Evolutionary conservation across 2,329 filamentous ascomycete genomes (phyloP), one percentile per base, ranked within the genome.

Genomic region (Sporothrix brasiliensis): DNA sequence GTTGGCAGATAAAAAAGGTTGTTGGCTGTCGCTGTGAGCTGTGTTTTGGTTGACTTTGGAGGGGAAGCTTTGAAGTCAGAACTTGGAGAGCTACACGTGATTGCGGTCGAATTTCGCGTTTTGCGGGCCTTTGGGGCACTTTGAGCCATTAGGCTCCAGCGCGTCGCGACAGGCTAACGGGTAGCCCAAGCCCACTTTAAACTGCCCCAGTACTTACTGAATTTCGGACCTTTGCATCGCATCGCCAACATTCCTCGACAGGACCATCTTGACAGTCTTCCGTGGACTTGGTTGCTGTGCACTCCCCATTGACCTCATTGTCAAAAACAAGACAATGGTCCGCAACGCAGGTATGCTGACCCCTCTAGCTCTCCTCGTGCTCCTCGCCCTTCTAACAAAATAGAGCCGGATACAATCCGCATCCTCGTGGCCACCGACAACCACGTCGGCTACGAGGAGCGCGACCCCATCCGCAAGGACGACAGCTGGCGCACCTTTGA

Each of bases 401-500:
- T 54, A 86, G 85, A 83, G 69, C 81, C 91, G 75, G 93, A 99
- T 81, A 97, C 93, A 0, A 97, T 99, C 77, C 92, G 93, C 74
- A 95, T 99, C 74, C 89, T 99, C 50, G 87, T 99, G 72, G 91
- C 95, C 52, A 98, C 94, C 19, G 95, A 99, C 79, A 98, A 96
- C 76, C 95, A 99, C 91, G 95, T 99, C 72, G 95, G 95, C 68
- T 98, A 93, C 80, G 92, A 93, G 77, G 95, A 99, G 81, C 90
- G 94, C 76, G 94, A 99, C 79, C 88, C 92, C 1, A 92, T 95
- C 72, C 92, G 95, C n/a, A 94, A 94, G 74, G 92, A 98, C 79
- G 95, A 99, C 79, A 97, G 93, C 81, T 98, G 94, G 94, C 91
- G 89, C 78, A 93, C 91, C 3, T 99, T 99, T 81, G 91, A 99